Conservation (phyloP, 345 rosid species). For the Pseudoturritis turrita region DNA sequence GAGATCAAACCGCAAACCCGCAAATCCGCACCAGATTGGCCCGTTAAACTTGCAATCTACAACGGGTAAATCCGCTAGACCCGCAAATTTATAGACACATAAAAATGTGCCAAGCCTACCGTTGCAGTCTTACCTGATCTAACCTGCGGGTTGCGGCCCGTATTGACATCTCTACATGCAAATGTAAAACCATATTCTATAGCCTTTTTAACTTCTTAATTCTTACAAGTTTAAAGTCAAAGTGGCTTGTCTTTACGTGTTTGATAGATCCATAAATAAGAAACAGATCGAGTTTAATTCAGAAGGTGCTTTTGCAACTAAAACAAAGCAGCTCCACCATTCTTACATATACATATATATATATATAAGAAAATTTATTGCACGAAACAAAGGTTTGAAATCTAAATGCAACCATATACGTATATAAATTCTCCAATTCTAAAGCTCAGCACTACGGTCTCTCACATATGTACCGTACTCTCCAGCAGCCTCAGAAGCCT, state of each 20-base stretch:
- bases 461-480: conserved; percentile 35
- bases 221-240: background rate
- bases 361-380: conserved; percentile 3
- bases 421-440: background rate
- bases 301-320: background rate
- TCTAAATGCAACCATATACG: background rate
- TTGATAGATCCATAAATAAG: background rate
- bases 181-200: background rate
- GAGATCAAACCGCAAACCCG: no score
- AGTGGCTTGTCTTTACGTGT: background rate
- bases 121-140: no score
- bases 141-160: no score
- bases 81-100: no score
- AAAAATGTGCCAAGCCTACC: no score
- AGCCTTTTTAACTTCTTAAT: background rate
- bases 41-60: no score
- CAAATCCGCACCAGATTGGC: no score
- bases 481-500: conserved; percentile 44
- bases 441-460: conserved; percentile 24
- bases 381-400: background rate
- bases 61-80: no score
- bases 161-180: no score
- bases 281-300: background rate
- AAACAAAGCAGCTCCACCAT: conserved; percentile 7
- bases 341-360: background rate